Base-by-base conservation (phyloP, 768 basidiomycete species). In the Ramaria sp. region DNA sequence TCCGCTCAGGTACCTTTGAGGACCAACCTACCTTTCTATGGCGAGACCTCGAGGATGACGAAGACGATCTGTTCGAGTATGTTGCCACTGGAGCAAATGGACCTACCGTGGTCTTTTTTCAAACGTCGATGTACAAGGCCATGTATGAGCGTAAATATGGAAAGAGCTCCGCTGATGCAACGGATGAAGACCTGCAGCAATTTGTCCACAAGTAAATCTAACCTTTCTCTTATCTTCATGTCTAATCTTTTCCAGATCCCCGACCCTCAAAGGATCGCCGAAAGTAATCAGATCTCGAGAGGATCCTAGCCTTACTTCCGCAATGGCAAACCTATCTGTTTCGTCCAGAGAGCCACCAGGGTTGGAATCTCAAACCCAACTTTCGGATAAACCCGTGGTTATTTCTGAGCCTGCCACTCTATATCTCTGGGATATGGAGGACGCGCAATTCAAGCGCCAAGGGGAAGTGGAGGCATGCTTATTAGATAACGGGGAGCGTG, bases 101-200 rank as follows among this genome's bases (percentile, higher is more conserved):
- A 50, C 85, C 88, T 0, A 94, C 90, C 0, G 79, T 83, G 45
- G 84, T 79, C 15, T 87, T 92, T 66, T 96, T 98, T 64, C 93
- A 97, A 70, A 83, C 83, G 24, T 89, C 92, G 69, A 87, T 97
- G 77, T 88, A 95, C 61, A 82, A 89, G 27, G 95, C 95, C 56
- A 92, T 98, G 83, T 98, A 85, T 67, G 96, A 99, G 65, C 81
- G 93, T 69, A 94, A 93, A 71, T 85, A 86, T 72, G 83, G 75
- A 61, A 72, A 61, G 49, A 80, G 78, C 60, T 87, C 88, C 10
- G 83, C 88, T 52, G 78, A 73, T 57, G 77, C 83, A 16, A 67
- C 66, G 28, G 85, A 90, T 61, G 68, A 73, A 1, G 82, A 87
- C 30, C 71, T 97, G 34, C 78, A 84, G 30, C 79, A 88, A 62